phyloP scores from a whole-genome alignment of 2,329 filamentous ascomycete species.

The Colletotrichum kahawae region DNA sequence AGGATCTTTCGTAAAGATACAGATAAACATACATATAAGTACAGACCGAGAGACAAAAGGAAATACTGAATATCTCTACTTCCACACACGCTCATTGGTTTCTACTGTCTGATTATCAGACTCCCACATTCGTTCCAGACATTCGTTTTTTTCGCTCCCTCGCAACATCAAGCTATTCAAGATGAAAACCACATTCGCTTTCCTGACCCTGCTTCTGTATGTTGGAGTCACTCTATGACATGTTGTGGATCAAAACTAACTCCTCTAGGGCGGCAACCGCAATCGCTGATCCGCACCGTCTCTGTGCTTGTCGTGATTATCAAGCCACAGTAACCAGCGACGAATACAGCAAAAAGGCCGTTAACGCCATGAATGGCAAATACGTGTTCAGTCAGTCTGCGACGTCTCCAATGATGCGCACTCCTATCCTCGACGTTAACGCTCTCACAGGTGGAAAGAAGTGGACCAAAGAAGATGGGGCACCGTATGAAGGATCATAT shows the following conservation, averaged over 20 bases:
- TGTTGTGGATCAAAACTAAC: neutral
- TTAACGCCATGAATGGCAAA: neutral
- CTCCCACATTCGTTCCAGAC: neutral
- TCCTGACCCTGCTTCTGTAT: neutral
- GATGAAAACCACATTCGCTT: neutral
- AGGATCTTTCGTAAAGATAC: no score
- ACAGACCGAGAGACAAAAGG: neutral
- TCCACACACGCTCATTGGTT: neutral
- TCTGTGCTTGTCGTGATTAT: neutral
- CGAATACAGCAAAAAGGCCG: rapidly evolving
- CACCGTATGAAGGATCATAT: rapidly evolving
- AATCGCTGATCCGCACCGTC: neutral
- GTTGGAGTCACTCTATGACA: no score
- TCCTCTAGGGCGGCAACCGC: neutral
- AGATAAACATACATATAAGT: neutral
- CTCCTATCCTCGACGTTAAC: neutral
- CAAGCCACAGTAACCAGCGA: neutral
- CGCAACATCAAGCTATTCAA: neutral
- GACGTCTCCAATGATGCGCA: neutral
- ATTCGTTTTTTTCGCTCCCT: neutral
- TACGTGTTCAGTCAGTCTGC: neutral
- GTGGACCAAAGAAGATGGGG: neutral
- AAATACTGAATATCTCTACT: neutral
- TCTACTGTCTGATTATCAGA: neutral
- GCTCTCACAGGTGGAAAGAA: neutral